phyloP scores from a whole-genome alignment of 345 rosid genomes.

The thale cress (Arabidopsis thaliana) region TAIR10.1 NC_003070.9:573501-574000 shows the following conservation, averaged over 20 bases:
- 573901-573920: slow-evolving; percentile 81
- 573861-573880: slow-evolving; percentile 46
- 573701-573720: slow-evolving; percentile 59
- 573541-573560: slow-evolving; percentile 81
- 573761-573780: slow-evolving; percentile 74
- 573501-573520: slow-evolving; percentile 71
- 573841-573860: slow-evolving; percentile 47
- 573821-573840: slow-evolving; percentile 36
- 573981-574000: background rate
- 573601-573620: slow-evolving; percentile 96
- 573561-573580: slow-evolving; percentile 88
- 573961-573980: slow-evolving; percentile 2
- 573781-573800: slow-evolving; percentile 54
- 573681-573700: slow-evolving; percentile 23
- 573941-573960: slow-evolving; percentile 65
- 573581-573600: slow-evolving; percentile 96
- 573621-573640: slow-evolving; percentile 71
- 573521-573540: slow-evolving; percentile 97
- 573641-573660: slow-evolving; percentile 42
- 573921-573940: slow-evolving; percentile 61
- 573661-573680: slow-evolving; percentile 19
- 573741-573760: slow-evolving; percentile 86
- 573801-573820: slow-evolving; percentile 37
- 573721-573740: slow-evolving; percentile 66
- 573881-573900: slow-evolving; percentile 58